Percentiles rank a stretch among this genome's conserved stretches.
Evolutionary conservation across 1,284 basidiomycete genomes (phyloP).

Genomic region (Mycena sp.): DNA sequence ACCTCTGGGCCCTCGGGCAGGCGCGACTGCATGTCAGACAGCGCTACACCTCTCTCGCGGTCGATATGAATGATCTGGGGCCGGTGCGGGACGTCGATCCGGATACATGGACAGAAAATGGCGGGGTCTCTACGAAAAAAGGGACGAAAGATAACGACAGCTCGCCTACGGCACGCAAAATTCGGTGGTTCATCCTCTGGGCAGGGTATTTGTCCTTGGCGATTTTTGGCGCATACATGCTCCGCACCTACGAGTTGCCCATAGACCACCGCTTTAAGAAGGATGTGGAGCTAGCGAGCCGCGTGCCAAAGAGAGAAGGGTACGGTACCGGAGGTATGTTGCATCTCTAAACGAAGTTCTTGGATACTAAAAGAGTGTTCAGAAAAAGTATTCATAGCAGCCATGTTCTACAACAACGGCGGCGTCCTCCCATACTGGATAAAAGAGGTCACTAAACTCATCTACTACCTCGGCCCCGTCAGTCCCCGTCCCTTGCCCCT

Average conservation of each 20-base stretch:
- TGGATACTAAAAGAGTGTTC: not conserved
- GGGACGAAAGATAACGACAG: not conserved
- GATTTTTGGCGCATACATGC: conserved; percentile 9
- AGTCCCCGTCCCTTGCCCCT: conserved; percentile 29
- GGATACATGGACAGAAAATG: too few relatives aligned
- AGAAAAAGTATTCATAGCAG: conserved; percentile 48
- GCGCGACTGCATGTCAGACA: too few relatives aligned
- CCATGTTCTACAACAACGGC: conserved; percentile 52
- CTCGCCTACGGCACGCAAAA: not conserved
- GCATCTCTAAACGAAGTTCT: not conserved
- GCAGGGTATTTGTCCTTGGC: not conserved
- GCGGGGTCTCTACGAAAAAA: too few relatives aligned
- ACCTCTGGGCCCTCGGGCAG: not conserved
- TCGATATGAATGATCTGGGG: too few relatives aligned
- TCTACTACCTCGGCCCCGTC: conserved; percentile 52
- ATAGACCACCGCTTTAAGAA: conserved; percentile 21
- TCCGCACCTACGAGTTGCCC: conserved; percentile 18
- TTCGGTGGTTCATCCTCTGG: not conserved
- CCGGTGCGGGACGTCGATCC: too few relatives aligned
- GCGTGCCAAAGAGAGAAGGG: conserved; percentile 11
- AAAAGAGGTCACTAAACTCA: conserved; percentile 44
- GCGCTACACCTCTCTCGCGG: too few relatives aligned
- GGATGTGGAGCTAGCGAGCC: conserved; percentile 6
- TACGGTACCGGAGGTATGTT: conserved; percentile 17
- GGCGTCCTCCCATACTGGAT: conserved; percentile 52